These are phyloP conservation scores for Tetracladium marchalianum DNA, from an alignment of 495 filamentous ascomycete species.

Conservation along the genomic window DNA sequence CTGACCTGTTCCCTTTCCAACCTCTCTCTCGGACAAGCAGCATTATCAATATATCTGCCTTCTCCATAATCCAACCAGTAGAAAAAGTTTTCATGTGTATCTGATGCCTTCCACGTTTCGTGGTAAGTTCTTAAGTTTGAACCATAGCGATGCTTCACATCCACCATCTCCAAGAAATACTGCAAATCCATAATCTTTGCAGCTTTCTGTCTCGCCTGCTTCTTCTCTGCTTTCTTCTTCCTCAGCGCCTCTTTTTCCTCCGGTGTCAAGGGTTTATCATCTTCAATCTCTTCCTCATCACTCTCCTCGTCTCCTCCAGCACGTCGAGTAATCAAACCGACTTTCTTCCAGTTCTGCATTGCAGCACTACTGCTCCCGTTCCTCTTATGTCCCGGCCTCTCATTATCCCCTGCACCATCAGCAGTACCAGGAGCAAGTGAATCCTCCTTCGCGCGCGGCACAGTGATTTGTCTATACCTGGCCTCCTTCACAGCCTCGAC, in stretches of 20 bases:
- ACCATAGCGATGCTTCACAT: constrained; percentile 81
- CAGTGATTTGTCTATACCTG: constrained; percentile 45
- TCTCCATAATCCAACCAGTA: constrained; percentile 90
- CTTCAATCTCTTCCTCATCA: constrained; percentile 23
- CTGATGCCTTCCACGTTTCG: constrained; percentile 64
- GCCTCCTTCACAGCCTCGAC: constrained; percentile 56
- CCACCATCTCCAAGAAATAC: constrained; percentile 95
- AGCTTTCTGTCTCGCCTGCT: constrained; percentile 36
- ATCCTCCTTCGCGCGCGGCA: constrained; percentile 29
- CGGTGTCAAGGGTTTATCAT: constrained; percentile 25
- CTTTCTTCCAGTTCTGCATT: constrained; percentile 65
- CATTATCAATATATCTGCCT: constrained; percentile 47
- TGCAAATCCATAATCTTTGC: constrained; percentile 74
- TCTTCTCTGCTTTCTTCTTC: constrained; percentile 32
- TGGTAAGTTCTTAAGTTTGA: constrained; percentile 79
- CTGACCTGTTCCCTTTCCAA: constrained; percentile 62
- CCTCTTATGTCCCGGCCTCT: constrained; percentile 12
- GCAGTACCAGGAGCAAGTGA: constrained; percentile 9
- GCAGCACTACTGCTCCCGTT: constrained; percentile 29
- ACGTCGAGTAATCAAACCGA: constrained; percentile 55
- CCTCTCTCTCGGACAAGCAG: constrained; percentile 50
- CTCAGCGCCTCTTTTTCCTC: constrained; percentile 27
- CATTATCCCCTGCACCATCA: not conserved
- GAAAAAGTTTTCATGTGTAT: constrained; percentile 84
- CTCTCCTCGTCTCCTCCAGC: constrained; percentile 54